These are phyloP conservation scores for Fusarium sarcochroum DNA, from an alignment of 2,329 filamentous ascomycete species.

Conservation along the genomic window DNA sequence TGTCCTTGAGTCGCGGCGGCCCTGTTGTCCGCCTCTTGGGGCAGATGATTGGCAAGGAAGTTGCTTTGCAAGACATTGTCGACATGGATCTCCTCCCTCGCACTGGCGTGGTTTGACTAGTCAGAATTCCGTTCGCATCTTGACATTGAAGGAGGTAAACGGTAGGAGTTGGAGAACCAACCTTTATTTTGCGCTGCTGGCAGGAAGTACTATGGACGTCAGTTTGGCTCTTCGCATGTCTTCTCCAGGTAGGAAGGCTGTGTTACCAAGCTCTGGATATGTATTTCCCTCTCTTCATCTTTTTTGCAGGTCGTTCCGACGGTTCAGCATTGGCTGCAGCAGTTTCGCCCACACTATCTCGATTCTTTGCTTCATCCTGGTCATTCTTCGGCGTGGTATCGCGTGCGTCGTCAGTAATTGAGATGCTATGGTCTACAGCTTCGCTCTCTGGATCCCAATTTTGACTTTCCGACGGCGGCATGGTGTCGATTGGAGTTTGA, in stretches of 20 bases:
- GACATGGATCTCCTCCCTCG: conserved; percentile 37
- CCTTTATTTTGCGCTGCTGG: conserved; percentile 40
- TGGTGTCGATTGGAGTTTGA: not conserved
- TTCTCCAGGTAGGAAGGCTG: too few species aligned
- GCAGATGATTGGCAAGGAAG: conserved; percentile 22
- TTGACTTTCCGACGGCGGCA: conserved; percentile 1
- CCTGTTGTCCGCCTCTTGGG: conserved; percentile 18
- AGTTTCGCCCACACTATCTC: not conserved
- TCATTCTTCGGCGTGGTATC: not conserved
- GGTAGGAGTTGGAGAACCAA: not conserved
- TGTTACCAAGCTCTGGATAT: conserved; percentile 39
- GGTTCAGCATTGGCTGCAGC: not conserved
- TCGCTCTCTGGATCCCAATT: not conserved
- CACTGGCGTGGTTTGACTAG: conserved; percentile 9
- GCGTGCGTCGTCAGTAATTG: not conserved
- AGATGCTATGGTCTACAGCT: not conserved
- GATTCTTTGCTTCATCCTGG: conserved; percentile 7
- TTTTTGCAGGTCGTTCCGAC: conserved; percentile 23
- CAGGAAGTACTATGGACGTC: conserved; percentile 30
- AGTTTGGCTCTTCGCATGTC: not conserved
- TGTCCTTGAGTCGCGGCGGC: conserved; percentile 3
- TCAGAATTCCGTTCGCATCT: not conserved
- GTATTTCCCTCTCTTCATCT: conserved; percentile 40
- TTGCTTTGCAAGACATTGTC: conserved; percentile 30
- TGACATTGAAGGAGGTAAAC: not conserved